Evolutionary conservation across 176 grass and related monocot species (phyloP), one percentile per base, ranked within the genome.

Genomic region (Oryza glaberrima): DNA sequence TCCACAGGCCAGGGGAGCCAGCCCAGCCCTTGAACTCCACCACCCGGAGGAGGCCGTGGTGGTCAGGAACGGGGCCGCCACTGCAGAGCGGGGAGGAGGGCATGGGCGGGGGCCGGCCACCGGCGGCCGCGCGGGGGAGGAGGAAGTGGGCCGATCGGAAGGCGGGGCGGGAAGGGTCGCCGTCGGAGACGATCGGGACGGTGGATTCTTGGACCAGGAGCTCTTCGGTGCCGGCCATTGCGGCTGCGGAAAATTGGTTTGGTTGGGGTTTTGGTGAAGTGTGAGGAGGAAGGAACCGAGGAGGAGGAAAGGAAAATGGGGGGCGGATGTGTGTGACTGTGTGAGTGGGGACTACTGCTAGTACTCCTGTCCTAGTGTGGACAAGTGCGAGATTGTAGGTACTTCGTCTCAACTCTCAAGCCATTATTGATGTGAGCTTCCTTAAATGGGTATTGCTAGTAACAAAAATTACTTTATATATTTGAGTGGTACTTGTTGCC

Each of bases 11-110:
- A 13, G 47, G 74, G 25, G 82, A 77, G 61, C 51, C 32, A 11
- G 72, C 25, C 85, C 92, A 94, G 2, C 88, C 88, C 77, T 30
- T 47, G 58, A 85, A 88, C 7, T 81, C 54, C 30, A 82, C 48
- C 79, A 82, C 61, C 79, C 52, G 73, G 19, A 80, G 13, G 14
- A 80, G 13, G 14, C 23, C 49, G 38, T 40, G 6, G 35, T 23
- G 49, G 13, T 3, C 16, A 54, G 22, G 67, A 47, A 44, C 9
- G 13, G 69, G 28, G 17, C 25, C 69, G 4, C 56, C 65, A 54
- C 15, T 19, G 17, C 16, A 30, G 41, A 13, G 22, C 26, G 71
- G 20, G 14, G 36, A 8, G 2, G 75, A 8, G 4, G 75, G 90
- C 28, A 35, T n/a, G 0, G 13, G 0, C 3, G 38, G 68, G 16